Base-by-base conservation (phyloP, 495 filamentous ascomycete species). In the Xylaria flabelliformis region DNA sequence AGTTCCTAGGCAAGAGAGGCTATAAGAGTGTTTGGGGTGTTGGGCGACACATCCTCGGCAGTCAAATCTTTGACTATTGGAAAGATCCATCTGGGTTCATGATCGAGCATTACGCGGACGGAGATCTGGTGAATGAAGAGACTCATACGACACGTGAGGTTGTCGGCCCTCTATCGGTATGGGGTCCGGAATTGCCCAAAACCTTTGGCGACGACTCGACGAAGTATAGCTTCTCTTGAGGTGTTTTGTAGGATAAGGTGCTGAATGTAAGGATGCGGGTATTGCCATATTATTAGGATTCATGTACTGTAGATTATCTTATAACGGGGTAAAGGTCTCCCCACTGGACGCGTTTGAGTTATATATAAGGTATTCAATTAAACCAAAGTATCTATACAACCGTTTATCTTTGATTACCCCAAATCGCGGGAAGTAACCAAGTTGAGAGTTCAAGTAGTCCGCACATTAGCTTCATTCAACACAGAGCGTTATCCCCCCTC, bases 11-110 rank as follows among this genome's bases (percentile, higher is more conserved):
- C 0, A 73, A 80, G 62, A 87, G 89, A 74, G 83, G 82, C 2
- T 90, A 88, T 72, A 79, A 85, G 66, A 81, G 79, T 41, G 84
- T 87, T 13, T 91, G 89, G 89, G 89, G 89, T 1, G 84, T 88
- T 77, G 78, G 90, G 78, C 72, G 90, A 80, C 85, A 90, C 85
- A 79, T 87, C 64, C 58, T 91, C 79, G 79, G 85, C 61, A 77
- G 80, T 71, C 82, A 85, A 73, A 75, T 86, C 63, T 80, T 92
- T 44, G 90, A 91, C 76, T 89, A 91, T 78, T 84, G 89, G 82
- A 82, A 76, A 58, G 88, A 91, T 77, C 82, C 84, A 7, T 85
- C 80, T 24, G 83, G 85, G 19, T 84, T 82, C 55, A 84, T 83
- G 48, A 67, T 84, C 48, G 86, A 90, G 78, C 81, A 86, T 67